Percentiles rank a stretch among this genome's conserved stretches.
phyloP scores from a whole-genome alignment of 2,329 filamentous ascomycete genomes.

The Bipolaris oryzae region DNA sequence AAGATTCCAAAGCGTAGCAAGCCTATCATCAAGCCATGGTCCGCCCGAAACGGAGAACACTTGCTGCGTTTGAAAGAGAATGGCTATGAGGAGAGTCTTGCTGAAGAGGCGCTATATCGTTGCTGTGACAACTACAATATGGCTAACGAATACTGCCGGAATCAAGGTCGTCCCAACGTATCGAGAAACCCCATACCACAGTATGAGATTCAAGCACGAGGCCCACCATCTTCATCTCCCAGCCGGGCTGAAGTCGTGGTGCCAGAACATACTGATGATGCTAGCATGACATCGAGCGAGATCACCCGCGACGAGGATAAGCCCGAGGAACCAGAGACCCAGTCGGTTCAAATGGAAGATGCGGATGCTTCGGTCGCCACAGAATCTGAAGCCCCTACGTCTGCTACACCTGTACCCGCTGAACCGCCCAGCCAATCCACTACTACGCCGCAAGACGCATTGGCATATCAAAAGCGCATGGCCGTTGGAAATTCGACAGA shows the following conservation, averaged over 20 bases:
- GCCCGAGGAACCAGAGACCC: slow-evolving; percentile 37
- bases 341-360: slow-evolving; percentile 52
- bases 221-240: slow-evolving; percentile 37
- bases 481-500: slow-evolving; percentile 42
- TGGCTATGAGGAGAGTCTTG: slow-evolving; percentile 66
- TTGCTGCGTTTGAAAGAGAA: slow-evolving; percentile 52
- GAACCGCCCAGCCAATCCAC: slow-evolving; percentile 19
- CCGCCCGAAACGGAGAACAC: slow-evolving; percentile 54
- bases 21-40: slow-evolving; percentile 58
- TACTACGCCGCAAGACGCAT: slow-evolving; percentile 27
- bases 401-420: slow-evolving; percentile 28
- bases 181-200: slow-evolving; percentile 70
- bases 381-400: slow-evolving; percentile 17
- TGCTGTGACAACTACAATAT: slow-evolving; percentile 69
- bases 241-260: slow-evolving; percentile 44
- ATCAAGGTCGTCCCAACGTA: slow-evolving; percentile 64
- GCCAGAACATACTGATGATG: slow-evolving; percentile 36
- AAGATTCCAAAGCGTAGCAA: slow-evolving; percentile 58
- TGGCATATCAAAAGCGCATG: slow-evolving; percentile 45
- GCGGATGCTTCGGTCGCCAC: slow-evolving; percentile 23
- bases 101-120: slow-evolving; percentile 80
- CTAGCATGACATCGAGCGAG: slow-evolving; percentile 36
- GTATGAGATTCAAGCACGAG: slow-evolving; percentile 44
- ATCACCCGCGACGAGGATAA: slow-evolving; percentile 33
- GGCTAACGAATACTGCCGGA: slow-evolving; percentile 76